Conservation (phyloP, 2,329 filamentous ascomycete species). For the Sarocladiaceae sp. region DNA sequence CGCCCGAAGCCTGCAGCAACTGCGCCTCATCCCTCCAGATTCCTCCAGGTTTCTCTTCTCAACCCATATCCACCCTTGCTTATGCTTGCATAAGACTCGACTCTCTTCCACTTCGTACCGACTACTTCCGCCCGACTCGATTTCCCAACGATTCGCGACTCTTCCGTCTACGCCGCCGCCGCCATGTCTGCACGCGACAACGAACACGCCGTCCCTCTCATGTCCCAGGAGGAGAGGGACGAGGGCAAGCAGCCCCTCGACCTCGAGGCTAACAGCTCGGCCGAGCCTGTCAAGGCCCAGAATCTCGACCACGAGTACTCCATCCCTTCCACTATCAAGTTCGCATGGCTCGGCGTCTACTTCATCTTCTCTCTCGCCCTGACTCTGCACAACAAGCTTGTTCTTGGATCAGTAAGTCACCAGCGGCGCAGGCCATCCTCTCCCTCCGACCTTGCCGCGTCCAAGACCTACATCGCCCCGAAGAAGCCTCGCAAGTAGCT, state of each 20-base stretch:
- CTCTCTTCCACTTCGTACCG: slow-evolving; percentile 1
- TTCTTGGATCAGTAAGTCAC: slow-evolving; percentile 41
- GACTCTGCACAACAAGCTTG: slow-evolving; percentile 54
- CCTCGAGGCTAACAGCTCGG: slow-evolving; percentile 24
- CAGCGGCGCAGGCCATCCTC: neutral
- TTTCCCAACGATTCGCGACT: neutral
- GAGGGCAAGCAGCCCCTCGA: slow-evolving; percentile 25
- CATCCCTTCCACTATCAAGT: slow-evolving; percentile 38
- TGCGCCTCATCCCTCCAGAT: slow-evolving; percentile 1
- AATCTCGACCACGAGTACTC: slow-evolving; percentile 40
- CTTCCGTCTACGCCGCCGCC: neutral
- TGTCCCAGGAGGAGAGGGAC: slow-evolving; percentile 24
- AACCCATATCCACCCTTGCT: neutral
- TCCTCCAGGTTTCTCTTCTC: no score
- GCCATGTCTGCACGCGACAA: slow-evolving; percentile 26
- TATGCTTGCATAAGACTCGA: neutral
- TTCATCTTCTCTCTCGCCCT: slow-evolving; percentile 42
- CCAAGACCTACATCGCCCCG: no score
- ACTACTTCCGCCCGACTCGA: neutral
- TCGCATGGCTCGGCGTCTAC: slow-evolving; percentile 44
- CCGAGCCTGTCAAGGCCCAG: slow-evolving; percentile 22
- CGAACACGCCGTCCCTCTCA: slow-evolving; percentile 25
- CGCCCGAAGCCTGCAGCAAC: neutral
- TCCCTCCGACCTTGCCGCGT: no score
- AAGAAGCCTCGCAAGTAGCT: neutral